Evolutionary conservation across 805 yeast species (phyloP), one percentile per base, ranked within the genome.

Genomic region (Candida caryicola): DNA sequence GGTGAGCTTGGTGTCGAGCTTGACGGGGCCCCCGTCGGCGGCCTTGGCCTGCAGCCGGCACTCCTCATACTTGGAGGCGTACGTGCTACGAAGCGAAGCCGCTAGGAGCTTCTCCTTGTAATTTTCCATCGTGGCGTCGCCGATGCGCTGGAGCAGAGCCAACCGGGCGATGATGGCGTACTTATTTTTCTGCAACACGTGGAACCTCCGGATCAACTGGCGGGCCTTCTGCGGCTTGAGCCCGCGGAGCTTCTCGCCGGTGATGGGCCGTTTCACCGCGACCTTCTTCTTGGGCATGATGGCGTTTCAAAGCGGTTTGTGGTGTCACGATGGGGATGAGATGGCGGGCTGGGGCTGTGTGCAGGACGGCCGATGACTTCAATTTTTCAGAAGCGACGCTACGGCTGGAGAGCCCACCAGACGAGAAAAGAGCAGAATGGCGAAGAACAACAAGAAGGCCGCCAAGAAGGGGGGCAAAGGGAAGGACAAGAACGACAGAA

Each of bases 201-300:
- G 97, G 47, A 78, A 88, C 28, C 88, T 60, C 39, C 96, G 72
- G 18, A 90, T 90, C 15, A 90, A 69, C 50, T 76, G 80, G 33
- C 96, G 68, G 0, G 95, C 83, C 50, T 78, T 69, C 31, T 74
- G 71, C 3, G 88, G 95, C 58, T 82, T 87, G 39, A 82, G 69
- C 5, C 68, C 49, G 7, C 25, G 25, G 25, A 21, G 7, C 25
- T 21, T 21, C 25, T 21, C 25, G 7, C 25, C 25, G 9, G 25
- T 21, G 25, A 21, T 21, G 10, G 25, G 25, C 10, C 25, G 7
- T 21, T 21, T 21, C 9, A 21, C 25, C 10, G 25, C 7, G 7
- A 21, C 25, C 10, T 21, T 21, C 10, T 21, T 21, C 25, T 21
- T 21, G 10, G 25, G 9, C 25, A 21, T 21, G 25, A 7, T 21